phyloP scores from a whole-genome alignment of 2,329 filamentous ascomycete species.

The Coniella vitis region DNA sequence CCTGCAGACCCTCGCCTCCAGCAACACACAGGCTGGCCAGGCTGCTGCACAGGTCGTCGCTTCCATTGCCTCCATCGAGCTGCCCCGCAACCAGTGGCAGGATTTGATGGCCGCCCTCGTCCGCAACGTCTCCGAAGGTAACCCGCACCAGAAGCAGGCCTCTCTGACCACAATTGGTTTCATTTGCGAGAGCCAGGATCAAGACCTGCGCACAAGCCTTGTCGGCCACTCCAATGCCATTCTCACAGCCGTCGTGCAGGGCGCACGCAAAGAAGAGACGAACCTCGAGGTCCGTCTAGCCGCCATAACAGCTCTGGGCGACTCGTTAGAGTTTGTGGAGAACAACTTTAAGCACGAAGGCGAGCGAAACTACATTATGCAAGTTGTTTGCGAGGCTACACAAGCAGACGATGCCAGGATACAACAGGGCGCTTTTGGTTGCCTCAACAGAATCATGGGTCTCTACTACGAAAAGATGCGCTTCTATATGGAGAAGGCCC shows the following conservation, averaged over 20 bases:
- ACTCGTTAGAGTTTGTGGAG: constrained; percentile 94
- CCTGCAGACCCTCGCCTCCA: constrained; percentile 77
- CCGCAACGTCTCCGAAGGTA: constrained; percentile 83
- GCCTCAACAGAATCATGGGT: constrained; percentile 96
- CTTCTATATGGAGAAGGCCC: constrained; percentile 99
- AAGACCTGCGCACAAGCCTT: constrained; percentile 74
- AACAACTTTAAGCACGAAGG: constrained; percentile 99
- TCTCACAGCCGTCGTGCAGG: constrained; percentile 93
- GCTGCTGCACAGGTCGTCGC: constrained; percentile 93
- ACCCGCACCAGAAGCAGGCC: constrained; percentile 84
- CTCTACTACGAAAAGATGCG: constrained; percentile 99
- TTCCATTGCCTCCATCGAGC: constrained; percentile 88
- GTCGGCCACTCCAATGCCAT: constrained; percentile 93
- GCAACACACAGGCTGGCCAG: constrained; percentile 75
- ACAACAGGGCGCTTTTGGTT: constrained; percentile 93
- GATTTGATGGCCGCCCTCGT: constrained; percentile 86
- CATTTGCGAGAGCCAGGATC: constrained; percentile 92
- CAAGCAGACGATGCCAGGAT: constrained; percentile 87
- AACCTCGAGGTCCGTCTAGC: constrained; percentile 87
- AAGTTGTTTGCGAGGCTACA: constrained; percentile 97
- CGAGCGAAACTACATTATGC: constrained; percentile 99
- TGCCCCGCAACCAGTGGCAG: constrained; percentile 87
- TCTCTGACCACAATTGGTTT: constrained; percentile 96
- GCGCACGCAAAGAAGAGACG: constrained; percentile 90
- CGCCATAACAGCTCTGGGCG: constrained; percentile 87